A percentile compares a stretch with the other conserved stretches of the same genome.
Evolutionary conservation across 1,139 yeast genomes (phyloP).

Genomic region (Hyphopichia wangnamkhiaoensis): DNA sequence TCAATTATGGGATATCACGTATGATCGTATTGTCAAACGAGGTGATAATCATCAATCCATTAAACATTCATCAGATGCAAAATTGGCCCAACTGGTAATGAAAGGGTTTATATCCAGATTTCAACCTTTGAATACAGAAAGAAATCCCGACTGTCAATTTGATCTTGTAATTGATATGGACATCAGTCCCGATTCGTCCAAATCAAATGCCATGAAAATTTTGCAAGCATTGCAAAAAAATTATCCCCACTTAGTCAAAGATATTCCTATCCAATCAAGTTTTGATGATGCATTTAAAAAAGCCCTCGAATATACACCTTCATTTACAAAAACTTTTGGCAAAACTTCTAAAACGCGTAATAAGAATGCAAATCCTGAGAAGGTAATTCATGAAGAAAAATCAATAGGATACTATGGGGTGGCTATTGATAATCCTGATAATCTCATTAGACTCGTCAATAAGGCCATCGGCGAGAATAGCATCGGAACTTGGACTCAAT

Average conservation of each 20-base stretch:
- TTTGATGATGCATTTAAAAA: conserved; percentile 43
- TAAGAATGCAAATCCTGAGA: conserved; percentile 16
- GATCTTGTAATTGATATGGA: conserved; percentile 62
- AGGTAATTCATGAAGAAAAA: conserved; percentile 13
- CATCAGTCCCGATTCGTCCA: conserved; percentile 49
- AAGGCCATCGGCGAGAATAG: conserved; percentile 12
- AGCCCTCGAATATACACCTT: conserved; percentile 57
- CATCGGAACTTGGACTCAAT: conserved; percentile 25
- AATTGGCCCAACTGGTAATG: conserved; percentile 60
- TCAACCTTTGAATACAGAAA: conserved; percentile 51
- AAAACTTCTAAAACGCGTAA: conserved; percentile 5
- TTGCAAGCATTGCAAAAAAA: conserved; percentile 34
- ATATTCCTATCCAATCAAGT: conserved; percentile 42
- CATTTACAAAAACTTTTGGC: conserved; percentile 39
- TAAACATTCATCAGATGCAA: conserved; percentile 46
- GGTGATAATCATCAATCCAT: conserved; percentile 94
- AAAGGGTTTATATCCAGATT: conserved; percentile 70
- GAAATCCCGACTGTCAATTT: conserved; percentile 66
- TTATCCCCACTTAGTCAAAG: conserved; percentile 48
- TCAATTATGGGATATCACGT: conserved; percentile 53
- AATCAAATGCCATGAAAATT: conserved; percentile 50
- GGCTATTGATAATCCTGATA: conserved; percentile 13
- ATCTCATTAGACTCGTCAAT: conserved; percentile 9
- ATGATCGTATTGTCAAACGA: conserved; percentile 58
- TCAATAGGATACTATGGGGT: conserved; percentile 31